These are phyloP conservation scores for Helichrysum umbraculigerum DNA, from an alignment of 129 eudicot species.

Conservation along the genomic window DNA sequence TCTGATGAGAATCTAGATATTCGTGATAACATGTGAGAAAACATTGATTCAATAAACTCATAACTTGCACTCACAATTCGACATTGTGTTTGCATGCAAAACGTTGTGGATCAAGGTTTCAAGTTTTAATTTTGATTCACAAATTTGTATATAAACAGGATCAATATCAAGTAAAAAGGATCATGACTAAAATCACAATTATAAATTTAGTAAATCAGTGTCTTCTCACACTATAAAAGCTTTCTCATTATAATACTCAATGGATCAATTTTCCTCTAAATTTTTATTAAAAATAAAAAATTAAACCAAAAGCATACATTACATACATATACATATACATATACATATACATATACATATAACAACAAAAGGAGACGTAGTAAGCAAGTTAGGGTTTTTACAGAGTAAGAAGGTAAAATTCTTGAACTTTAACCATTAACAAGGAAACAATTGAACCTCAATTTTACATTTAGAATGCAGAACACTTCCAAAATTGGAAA, in stretches of 20 bases:
- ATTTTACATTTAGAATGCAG: not conserved
- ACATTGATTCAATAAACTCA: not conserved
- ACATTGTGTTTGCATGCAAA: not conserved
- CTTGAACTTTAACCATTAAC: not conserved
- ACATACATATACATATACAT: not conserved
- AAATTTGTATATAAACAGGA: not conserved
- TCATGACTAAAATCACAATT: not conserved
- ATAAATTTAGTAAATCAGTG: not conserved
- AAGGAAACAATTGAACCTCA: not conserved
- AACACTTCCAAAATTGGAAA: not conserved
- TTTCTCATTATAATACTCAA: not conserved
- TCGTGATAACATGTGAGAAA: no score
- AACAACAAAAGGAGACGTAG: not conserved
- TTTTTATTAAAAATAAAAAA: no score
- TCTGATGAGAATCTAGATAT: no score
- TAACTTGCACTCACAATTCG: not conserved
- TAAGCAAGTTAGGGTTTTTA: not conserved
- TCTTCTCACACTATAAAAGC: not conserved
- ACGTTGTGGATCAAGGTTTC: not conserved
- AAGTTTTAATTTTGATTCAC: not conserved
- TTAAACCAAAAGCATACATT: not conserved
- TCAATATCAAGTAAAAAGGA: no score
- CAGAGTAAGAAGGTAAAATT: not conserved
- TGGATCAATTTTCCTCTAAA: not conserved
- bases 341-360: not conserved